Percentiles rank a stretch among this genome's conserved stretches.
phyloP scores from a whole-genome alignment of 768 basidiomycete species.

The Tulasnella calospora region DNA sequence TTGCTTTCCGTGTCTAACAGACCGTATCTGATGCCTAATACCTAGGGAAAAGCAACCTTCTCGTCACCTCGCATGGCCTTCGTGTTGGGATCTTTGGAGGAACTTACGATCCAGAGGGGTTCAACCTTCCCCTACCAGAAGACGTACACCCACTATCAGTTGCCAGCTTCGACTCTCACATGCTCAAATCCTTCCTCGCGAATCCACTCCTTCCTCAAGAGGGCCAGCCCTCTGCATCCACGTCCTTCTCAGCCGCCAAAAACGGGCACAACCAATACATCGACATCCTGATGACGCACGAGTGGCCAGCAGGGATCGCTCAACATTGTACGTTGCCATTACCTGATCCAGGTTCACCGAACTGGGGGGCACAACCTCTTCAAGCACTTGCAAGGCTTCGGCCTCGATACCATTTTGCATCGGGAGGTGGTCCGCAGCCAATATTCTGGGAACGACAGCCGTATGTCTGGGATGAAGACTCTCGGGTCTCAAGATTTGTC shows the following conservation, averaged over 20 bases:
- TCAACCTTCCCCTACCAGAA: conserved; percentile 28
- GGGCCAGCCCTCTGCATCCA: conserved; percentile 22
- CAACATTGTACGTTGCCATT: conserved; percentile 54
- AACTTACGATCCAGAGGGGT: conserved; percentile 53
- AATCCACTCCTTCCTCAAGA: conserved; percentile 24
- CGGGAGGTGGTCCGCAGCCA: conserved; percentile 56
- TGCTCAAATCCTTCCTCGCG: conserved; percentile 30
- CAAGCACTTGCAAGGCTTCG: conserved; percentile 46
- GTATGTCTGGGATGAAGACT: conserved; percentile 68
- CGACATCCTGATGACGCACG: conserved; percentile 77
- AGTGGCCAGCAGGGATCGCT: conserved; percentile 65
- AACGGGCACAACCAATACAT: conserved; percentile 40
- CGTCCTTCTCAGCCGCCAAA: conserved; percentile 2
- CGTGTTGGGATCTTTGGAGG: conserved; percentile 77
- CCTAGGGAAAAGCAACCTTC: conserved; percentile 71
- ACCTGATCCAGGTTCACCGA: conserved; percentile 43
- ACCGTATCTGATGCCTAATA: not conserved
- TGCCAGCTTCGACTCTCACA: conserved; percentile 26
- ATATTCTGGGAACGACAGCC: conserved; percentile 96
- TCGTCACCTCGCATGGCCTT: conserved; percentile 73
- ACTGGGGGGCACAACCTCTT: conserved; percentile 49
- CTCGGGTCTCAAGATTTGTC: conserved; percentile 70
- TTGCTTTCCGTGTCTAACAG: not conserved
- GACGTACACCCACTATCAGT: conserved; percentile 20
- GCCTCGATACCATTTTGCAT: conserved; percentile 85